Base-by-base conservation (phyloP, 1,284 basidiomycete species). In the Ceratobasidium sp. region DNA sequence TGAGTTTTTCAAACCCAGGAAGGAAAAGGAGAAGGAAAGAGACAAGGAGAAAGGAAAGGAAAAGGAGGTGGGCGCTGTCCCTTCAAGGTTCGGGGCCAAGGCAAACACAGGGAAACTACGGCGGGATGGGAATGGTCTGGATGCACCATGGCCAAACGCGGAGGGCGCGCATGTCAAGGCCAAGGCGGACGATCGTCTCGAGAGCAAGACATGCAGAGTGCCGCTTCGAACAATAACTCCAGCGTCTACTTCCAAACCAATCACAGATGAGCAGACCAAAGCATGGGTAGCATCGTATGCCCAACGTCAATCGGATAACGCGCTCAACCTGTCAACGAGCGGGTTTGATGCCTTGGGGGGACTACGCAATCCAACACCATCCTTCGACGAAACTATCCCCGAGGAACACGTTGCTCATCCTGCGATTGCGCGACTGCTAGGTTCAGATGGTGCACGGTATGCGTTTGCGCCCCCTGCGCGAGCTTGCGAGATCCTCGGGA, bases 401-500 rank as follows among this genome's bases (percentile, higher is more conserved):
- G 51, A 64, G 37, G 61, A 75, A 23, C 51, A 75, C 33, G 51
- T 37, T n/a, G 33, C 17, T 13, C 49, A 75, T 31, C 73, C 73
- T 13, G 73, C 73, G 8, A 66, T 75, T 65, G 73, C 73, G 17
- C 65, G 65, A n/a, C 39, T 77, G n/a, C 49, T 37, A 13, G 67
- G 58, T 23, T 60, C 66, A 15, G 64, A 10, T 10, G 68, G 68
- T 17, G 33, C 68, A 45, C 4, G 33, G 56, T 39, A 73, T n/a
- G 73, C 61, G 1, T 66, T 75, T 58, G 49, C 60, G 20, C 61
- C 51, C 8, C 96, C 96, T 8, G 87, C 86, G 68, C 84, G 85
- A 45, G 93, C 95, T 0, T 85, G 88, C 17, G 89, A 97, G 80
- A 91, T 97, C 0, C 86, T 98, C 0, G 94, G 94, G 10, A 98